Percentiles rank a stretch among this genome's conserved stretches.
These are phyloP conservation scores for Cyclostephanos tholiformis DNA, from an alignment of 108 stramenopile genomes.

Conservation along the genomic window DNA sequence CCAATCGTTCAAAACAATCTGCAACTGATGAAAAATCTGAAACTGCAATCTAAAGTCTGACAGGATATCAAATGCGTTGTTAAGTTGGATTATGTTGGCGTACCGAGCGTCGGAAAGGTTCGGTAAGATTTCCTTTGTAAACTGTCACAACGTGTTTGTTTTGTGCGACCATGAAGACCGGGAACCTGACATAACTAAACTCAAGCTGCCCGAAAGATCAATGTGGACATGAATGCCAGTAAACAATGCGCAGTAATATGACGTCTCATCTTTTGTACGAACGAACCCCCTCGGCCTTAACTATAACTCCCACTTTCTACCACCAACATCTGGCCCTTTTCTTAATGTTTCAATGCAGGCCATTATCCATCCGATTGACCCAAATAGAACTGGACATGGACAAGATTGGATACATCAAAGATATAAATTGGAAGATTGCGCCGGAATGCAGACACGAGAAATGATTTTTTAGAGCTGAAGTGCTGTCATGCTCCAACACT, in stretches of 20 bases:
- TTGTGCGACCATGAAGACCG: not conserved
- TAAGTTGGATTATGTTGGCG: not conserved
- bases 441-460: not conserved
- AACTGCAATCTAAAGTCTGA: not conserved
- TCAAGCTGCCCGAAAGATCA: too few relatives aligned
- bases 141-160: not conserved
- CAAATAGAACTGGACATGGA: constrained; percentile 20
- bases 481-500: not conserved
- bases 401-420: not conserved
- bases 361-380: constrained; percentile 24
- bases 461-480: too few relatives aligned
- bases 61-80: not conserved
- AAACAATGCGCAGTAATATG: too few relatives aligned
- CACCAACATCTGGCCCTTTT: not conserved
- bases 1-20: not conserved
- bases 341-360: constrained; percentile 21
- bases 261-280: not conserved
- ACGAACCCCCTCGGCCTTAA: not conserved
- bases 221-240: too few relatives aligned
- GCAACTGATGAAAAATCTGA: not conserved
- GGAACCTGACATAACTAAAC: not conserved
- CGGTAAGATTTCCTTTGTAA: not conserved
- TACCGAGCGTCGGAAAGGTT: not conserved
- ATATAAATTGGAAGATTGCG: not conserved
- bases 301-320: constrained; percentile 22